These are phyloP conservation scores for Blastobotrys attinorum DNA, from an alignment of 805 yeast genomes.

Conservation along the genomic window DNA sequence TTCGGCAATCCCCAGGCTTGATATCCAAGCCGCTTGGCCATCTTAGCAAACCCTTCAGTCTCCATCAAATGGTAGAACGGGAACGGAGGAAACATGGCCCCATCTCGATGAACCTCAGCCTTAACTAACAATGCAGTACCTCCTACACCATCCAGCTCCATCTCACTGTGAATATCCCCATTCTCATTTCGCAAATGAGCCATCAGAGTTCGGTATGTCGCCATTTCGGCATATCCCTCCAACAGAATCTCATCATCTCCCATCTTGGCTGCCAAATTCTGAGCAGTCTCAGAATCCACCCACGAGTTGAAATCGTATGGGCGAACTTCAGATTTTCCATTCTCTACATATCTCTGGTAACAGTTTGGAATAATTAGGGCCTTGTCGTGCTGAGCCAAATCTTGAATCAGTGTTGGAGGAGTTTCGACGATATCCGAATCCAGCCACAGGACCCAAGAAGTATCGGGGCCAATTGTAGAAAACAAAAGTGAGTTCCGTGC, in stretches of 20 bases:
- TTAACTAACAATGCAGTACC: slow-evolving; percentile 95
- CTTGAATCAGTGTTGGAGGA: slow-evolving; percentile 76
- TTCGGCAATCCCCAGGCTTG: slow-evolving; percentile 90
- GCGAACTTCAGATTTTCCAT: slow-evolving; percentile 51
- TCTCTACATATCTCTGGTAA: slow-evolving; percentile 69
- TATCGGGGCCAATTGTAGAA: slow-evolving; percentile 80
- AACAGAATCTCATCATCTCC: slow-evolving; percentile 85
- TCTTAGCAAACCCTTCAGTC: slow-evolving; percentile 93
- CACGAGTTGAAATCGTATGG: slow-evolving; percentile 96
- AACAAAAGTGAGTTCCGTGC: slow-evolving; percentile 89
- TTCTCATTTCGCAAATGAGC: slow-evolving; percentile 69
- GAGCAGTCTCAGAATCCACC: slow-evolving; percentile 65
- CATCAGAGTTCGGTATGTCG: slow-evolving; percentile 93
- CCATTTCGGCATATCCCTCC: slow-evolving; percentile 90
- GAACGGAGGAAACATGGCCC: slow-evolving; percentile 99
- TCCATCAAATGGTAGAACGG: slow-evolving; percentile 95
- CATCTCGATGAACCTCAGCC: slow-evolving; percentile 97
- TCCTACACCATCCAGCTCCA: slow-evolving; percentile 94
- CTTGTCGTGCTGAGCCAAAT: slow-evolving; percentile 74
- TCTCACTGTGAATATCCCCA: slow-evolving; percentile 56
- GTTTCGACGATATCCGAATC: slow-evolving; percentile 93
- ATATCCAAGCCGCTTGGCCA: slow-evolving; percentile 93
- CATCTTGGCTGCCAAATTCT: slow-evolving; percentile 62
- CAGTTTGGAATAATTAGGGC: slow-evolving; percentile 90
- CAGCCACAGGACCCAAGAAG: slow-evolving; percentile 94